Evolutionary conservation across 352 stramenopile genomes (phyloP).

Genomic region (Aphanomyces stellatus): DNA sequence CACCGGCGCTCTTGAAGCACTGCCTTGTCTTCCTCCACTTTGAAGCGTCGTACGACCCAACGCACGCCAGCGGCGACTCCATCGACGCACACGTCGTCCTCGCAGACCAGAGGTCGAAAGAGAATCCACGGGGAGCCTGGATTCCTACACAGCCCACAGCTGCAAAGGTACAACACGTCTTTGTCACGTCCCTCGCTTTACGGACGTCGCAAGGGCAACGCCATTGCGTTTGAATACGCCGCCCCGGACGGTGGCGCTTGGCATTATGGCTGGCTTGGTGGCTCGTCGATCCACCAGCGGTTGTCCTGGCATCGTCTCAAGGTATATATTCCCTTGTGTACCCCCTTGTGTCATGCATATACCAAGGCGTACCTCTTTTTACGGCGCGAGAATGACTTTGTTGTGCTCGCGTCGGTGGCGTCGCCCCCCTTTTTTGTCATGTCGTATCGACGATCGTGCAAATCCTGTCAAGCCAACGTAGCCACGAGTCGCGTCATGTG

Average conservation of each 20-base stretch:
- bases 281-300: conserved; percentile 12
- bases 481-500: not conserved
- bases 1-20: not conserved
- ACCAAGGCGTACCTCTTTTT: too few relatives aligned
- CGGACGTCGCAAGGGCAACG: not conserved
- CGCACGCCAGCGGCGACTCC: not conserved
- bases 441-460: conserved; percentile 16
- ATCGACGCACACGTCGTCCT: not conserved
- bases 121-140: not conserved
- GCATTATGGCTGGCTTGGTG: conserved; percentile 13
- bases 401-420: not conserved
- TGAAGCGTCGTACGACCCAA: conserved; percentile 7
- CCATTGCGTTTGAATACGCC: not conserved
- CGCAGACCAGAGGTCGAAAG: not conserved
- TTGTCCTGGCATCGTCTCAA: conserved; percentile 7
- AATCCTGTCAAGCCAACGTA: conserved; percentile 2
- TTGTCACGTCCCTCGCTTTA: not conserved
- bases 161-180: not conserved
- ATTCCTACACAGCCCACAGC: not conserved
- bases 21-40: conserved; percentile 7
- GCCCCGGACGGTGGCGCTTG: not conserved
- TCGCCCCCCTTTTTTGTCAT: conserved; percentile 16
- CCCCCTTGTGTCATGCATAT: too few relatives aligned
- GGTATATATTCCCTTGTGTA: not conserved
- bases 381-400: too few relatives aligned